These are phyloP conservation scores for Deuterostichococcus epilithicus DNA, from an alignment of 139 green algal genomes.

Conservation along the genomic window DNA sequence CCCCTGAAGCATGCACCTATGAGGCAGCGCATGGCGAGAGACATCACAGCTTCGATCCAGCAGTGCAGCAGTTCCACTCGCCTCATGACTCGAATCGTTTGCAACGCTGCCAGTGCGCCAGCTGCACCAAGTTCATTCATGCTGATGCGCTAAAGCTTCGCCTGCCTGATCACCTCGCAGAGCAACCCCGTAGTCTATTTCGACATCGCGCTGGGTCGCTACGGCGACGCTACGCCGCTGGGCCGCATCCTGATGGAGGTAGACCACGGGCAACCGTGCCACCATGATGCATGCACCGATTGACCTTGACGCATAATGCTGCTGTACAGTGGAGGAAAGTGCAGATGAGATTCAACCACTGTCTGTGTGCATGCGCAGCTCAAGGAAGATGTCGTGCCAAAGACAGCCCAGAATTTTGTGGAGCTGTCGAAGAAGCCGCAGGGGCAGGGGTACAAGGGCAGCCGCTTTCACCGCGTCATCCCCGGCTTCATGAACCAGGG, in stretches of 20 bases:
- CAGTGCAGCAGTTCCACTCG: too few species aligned
- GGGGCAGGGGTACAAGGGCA: constrained; percentile 32
- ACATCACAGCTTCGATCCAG: too few species aligned
- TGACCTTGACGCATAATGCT: too few species aligned
- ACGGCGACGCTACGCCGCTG: constrained; percentile 59
- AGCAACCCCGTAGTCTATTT: constrained; percentile 81
- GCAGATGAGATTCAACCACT: too few species aligned
- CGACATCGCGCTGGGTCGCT: constrained; percentile 82
- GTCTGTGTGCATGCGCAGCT: constrained; percentile 24
- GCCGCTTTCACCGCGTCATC: constrained; percentile 44
- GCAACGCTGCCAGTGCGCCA: not conserved
- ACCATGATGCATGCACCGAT: constrained; percentile 3
- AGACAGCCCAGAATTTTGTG: constrained; percentile 86
- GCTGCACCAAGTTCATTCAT: not conserved
- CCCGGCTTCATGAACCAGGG: not conserved
- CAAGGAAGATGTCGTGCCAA: constrained; percentile 68
- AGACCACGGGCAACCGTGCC: too few species aligned
- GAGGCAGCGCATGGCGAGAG: not conserved
- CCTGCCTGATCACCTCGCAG: constrained; percentile 21
- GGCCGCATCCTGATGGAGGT: constrained; percentile 74
- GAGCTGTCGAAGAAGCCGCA: constrained; percentile 55
- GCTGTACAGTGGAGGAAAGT: too few species aligned
- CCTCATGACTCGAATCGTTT: too few species aligned
- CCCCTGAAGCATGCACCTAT: not conserved
- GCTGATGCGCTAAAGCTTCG: not conserved